Base-by-base conservation (phyloP, 192 early-diverging fungal genomes). In the Gonapodya prolifera region DNA sequence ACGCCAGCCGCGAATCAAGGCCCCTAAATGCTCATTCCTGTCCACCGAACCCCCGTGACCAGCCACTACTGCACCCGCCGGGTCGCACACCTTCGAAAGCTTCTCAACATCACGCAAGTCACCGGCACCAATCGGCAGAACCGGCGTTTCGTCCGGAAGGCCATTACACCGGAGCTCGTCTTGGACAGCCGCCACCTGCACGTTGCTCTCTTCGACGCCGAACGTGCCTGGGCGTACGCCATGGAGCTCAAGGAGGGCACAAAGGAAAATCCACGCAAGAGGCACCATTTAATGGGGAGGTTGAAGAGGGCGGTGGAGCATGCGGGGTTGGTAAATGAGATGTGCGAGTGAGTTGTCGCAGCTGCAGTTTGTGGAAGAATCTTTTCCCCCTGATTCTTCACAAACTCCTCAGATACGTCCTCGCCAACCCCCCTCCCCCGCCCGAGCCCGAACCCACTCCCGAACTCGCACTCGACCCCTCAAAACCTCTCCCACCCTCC, bases 221-320 rank as follows among this genome's bases (percentile, higher is more conserved):
- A 95, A 78, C 85, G 93, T 28, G 84, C 84, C 18, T 95, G 91
- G 92, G 84, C 86, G 61, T 92, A 92, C 75, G 89, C 88, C 29
- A 94, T 93, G 92, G 89, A 94, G 78, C 81, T 93, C 45, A 92
- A 92, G 76, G 80, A 77, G 0, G 87, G 91, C 34, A 82, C 85
- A 29, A 79, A 80, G 45, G 85, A 86, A 34, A 89, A 93, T 35
- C 86, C 88, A 23, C 85, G 91, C 18, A 92, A 92, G 78, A 85
- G 84, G 70, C 83, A 85, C 79, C 92, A 94, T 80, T 79, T 89
- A 8, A 80, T 92, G 69, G 86, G 86, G 70, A 78, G 86, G 30
- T 80, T 94, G 75, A 88, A 87, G 78, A 85, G 86, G 76, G 92
- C 92, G 18, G 83, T 82, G 33, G 83, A 91, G 78, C 76, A 75